Evolutionary conservation across 148 eudicot species (phyloP).

Genomic region (Chenopodium formosanum): DNA sequence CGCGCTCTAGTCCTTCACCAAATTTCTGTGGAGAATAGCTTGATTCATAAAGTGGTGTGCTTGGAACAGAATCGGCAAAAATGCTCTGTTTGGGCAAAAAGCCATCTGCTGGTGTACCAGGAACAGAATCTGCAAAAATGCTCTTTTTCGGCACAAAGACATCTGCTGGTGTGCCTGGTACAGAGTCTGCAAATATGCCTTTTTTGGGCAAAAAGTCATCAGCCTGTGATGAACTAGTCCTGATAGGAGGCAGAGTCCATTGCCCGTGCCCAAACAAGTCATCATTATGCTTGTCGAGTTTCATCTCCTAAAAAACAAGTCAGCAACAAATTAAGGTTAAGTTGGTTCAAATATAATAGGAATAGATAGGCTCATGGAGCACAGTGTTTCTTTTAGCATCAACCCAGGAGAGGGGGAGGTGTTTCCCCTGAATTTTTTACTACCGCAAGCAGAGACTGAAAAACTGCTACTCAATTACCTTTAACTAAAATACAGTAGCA

Average conservation of each 20-base stretch:
- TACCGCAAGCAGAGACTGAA: neutral
- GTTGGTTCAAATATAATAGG: neutral
- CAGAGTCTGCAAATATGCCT: slow-evolving; percentile 58
- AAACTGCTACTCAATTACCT: neutral
- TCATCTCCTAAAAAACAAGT: slow-evolving; percentile 46
- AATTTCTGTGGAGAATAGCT: slow-evolving; percentile 46
- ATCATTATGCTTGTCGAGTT: slow-evolving; percentile 40
- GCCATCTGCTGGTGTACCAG: slow-evolving; percentile 64
- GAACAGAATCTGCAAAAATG: slow-evolving; percentile 66
- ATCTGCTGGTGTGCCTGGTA: slow-evolving; percentile 62
- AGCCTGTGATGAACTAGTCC: slow-evolving; percentile 50
- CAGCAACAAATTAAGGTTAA: slow-evolving; percentile 3
- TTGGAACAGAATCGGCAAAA: slow-evolving; percentile 77
- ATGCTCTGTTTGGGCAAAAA: slow-evolving; percentile 41
- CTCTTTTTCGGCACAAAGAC: slow-evolving; percentile 40
- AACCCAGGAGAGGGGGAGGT: neutral
- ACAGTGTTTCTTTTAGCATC: neutral
- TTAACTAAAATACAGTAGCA: neutral
- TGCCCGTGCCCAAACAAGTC: slow-evolving; percentile 72
- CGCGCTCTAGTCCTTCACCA: slow-evolving; percentile 46
- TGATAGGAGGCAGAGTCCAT: slow-evolving; percentile 83
- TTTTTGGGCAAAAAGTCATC: slow-evolving; percentile 36
- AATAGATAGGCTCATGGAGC: neutral
- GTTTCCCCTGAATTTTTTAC: neutral
- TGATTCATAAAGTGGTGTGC: slow-evolving; percentile 54